Evolutionary conservation across 169 alveolate genomes (phyloP), one percentile per base, ranked within the genome.

Genomic region (Sarcocystis neurona): DNA sequence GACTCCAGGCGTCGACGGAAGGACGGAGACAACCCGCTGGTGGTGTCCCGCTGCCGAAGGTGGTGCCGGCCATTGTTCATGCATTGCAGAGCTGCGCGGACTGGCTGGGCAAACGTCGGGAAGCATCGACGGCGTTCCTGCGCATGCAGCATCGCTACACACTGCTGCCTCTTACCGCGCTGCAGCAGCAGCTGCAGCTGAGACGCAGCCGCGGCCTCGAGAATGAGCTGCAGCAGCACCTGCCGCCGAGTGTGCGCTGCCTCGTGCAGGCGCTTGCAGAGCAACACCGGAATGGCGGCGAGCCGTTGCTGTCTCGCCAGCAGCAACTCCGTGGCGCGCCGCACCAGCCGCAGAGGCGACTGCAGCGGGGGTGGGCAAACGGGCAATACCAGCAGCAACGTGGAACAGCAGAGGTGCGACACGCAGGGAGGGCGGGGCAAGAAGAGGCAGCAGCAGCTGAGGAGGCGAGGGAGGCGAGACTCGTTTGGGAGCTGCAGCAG

Each of bases 31-130:
- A n/a, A n/a, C n/a, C n/a, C n/a, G n/a, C n/a, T n/a, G n/a, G n/a
- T n/a, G n/a, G n/a, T n/a, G n/a, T n/a, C n/a, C n/a, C n/a, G n/a
- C n/a, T n/a, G n/a, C 82, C 82, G 34, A 1, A 47, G 2, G 56
- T 72, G 56, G 53, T 72, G 18, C 82, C 82, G 1, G 53, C 58
- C 34, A 47, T 72, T 32, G 39, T 72, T 27, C 82, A 72, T 30
- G 41, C 82, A 27, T 18, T 72, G 34, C 58, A 43, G 46, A 56
- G 82, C 47, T 32, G 56, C 56, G 53, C 39, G 37, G 82, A 72
- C 82, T 72, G 82, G 82, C 23, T 72, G 5, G 82, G 30, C 37
- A 32, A 56, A 32, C 47, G 82, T 1, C 47, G 53, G 5, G n/a
- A n/a, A n/a, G n/a, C n/a, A n/a, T n/a, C n/a, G n/a, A n/a, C n/a